A percentile compares a stretch with the other conserved stretches of the same genome.
Conservation (phyloP, 345 rosid genomes). For the Moricandia moricandioides region DNA sequence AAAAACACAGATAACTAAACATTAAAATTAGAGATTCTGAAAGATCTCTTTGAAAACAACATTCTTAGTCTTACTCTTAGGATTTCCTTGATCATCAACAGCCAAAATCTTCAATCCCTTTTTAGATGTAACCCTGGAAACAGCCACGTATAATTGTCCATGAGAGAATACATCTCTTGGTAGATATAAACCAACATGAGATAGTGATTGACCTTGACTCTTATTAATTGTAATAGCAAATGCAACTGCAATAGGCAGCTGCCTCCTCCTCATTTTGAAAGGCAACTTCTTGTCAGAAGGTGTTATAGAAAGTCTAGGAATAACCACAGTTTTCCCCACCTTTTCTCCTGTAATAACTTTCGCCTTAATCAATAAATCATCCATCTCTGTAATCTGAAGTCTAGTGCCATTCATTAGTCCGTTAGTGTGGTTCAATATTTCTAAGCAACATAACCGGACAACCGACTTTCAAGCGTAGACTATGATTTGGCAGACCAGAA, state of each 20-base stretch:
- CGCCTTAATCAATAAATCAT: neutral
- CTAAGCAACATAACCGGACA: neutral
- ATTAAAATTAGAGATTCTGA: neutral
- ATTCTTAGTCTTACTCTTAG: neutral
- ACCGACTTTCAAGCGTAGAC: neutral
- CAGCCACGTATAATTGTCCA: neutral
- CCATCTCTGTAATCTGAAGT: neutral
- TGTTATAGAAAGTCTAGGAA: neutral
- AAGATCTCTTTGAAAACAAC: neutral
- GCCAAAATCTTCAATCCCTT: neutral
- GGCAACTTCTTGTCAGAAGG: neutral
- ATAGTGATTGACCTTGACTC: neutral
- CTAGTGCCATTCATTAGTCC: neutral
- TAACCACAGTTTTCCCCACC: neutral
- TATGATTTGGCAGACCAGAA: neutral
- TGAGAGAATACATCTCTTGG: neutral
- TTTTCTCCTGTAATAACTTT: neutral
- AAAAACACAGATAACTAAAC: neutral
- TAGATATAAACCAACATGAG: neutral
- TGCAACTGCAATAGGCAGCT: neutral
- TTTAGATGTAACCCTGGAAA: neutral
- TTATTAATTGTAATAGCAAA: neutral
- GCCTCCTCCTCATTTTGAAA: neutral
- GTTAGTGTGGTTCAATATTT: neutral
- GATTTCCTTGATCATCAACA: neutral